Conservation (phyloP, 768 basidiomycete species). For the Dioszegia aurantiaca region DNA sequence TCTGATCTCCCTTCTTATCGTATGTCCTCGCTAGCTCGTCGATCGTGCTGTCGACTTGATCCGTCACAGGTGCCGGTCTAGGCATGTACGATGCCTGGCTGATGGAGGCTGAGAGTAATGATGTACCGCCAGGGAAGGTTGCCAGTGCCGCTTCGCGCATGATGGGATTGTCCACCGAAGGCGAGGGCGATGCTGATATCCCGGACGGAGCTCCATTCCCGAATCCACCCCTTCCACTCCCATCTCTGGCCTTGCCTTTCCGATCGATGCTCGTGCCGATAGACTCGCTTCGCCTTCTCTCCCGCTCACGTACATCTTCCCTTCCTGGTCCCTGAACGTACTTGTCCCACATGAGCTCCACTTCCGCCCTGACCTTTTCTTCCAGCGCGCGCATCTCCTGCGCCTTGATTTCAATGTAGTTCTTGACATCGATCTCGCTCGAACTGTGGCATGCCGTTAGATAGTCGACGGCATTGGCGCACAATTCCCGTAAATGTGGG, state of each 20-base stretch:
- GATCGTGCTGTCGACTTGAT: conserved; percentile 23
- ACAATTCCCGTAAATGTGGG: conserved; percentile 41
- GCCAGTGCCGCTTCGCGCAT: conserved; percentile 16
- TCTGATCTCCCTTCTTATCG: conserved; percentile 26
- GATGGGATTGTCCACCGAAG: conserved; percentile 25
- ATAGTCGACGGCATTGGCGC: conserved; percentile 31
- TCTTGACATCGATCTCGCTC: conserved; percentile 39
- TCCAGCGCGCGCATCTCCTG: conserved; percentile 35
- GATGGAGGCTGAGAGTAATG: conserved; percentile 42
- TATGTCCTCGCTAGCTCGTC: conserved; percentile 18
- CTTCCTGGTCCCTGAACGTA: conserved; percentile 22
- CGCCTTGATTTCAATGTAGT: conserved; percentile 34
- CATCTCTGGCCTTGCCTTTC: conserved; percentile 5
- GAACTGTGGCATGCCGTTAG: conserved; percentile 29
- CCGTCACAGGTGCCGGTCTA: conserved; percentile 15
- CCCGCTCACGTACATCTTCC: conserved; percentile 12
- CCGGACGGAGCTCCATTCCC: background rate
- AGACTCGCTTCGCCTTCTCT: conserved; percentile 11
- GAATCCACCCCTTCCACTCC: background rate
- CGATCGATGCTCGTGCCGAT: background rate
- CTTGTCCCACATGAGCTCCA: conserved; percentile 47
- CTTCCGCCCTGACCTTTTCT: conserved; percentile 41
- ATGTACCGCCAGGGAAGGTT: conserved; percentile 19
- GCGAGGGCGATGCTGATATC: background rate
- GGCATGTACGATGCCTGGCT: conserved; percentile 32